Conservation (phyloP, 2,329 filamentous ascomycete species). For the Colletotrichum liaoningense region DNA sequence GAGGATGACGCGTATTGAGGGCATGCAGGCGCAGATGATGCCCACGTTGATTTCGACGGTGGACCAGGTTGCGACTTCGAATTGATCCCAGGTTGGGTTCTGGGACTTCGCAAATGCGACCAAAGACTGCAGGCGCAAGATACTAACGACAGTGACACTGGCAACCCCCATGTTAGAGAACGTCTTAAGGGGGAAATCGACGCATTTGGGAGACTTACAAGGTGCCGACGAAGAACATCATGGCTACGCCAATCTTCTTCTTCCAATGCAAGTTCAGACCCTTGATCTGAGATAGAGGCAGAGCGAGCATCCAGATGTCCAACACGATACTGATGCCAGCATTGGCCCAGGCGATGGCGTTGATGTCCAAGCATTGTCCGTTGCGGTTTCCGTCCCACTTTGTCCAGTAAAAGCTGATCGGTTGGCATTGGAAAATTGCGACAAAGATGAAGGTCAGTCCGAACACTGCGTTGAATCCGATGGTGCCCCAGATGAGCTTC, state of each 20-base stretch:
- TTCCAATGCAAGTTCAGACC: conserved; percentile 56
- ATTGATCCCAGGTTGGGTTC: conserved; percentile 50
- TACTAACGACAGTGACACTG: conserved; percentile 52
- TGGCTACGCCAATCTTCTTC: conserved; percentile 59
- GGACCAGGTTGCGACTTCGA: conserved; percentile 48
- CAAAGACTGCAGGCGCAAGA: conserved; percentile 49
- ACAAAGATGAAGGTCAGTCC: conserved; percentile 55
- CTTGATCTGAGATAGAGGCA: conserved; percentile 60
- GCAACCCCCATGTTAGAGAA: not conserved
- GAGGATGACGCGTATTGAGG: conserved; percentile 46
- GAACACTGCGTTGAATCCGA: conserved; percentile 51
- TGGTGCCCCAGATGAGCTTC: conserved; percentile 54
- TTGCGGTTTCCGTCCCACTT: conserved; percentile 59
- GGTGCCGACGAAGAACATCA: conserved; percentile 64
- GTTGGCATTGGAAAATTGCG: conserved; percentile 62
- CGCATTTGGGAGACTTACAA: conserved; percentile 46
- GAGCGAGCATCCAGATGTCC: conserved; percentile 62
- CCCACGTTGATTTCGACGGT: conserved; percentile 52
- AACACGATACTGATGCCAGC: conserved; percentile 64
- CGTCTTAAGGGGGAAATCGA: rapidly evolving
- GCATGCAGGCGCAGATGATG: conserved; percentile 41
- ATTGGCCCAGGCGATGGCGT: conserved; percentile 61
- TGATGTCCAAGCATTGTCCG: conserved; percentile 62
- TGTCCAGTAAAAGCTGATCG: conserved; percentile 64
- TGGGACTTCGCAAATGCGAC: conserved; percentile 43